A percentile compares a stretch with the other conserved stretches of the same genome.
These are phyloP conservation scores for Solanum ossicruentum DNA, from an alignment of 257 asterid genomes.

Conservation along the genomic window DNA sequence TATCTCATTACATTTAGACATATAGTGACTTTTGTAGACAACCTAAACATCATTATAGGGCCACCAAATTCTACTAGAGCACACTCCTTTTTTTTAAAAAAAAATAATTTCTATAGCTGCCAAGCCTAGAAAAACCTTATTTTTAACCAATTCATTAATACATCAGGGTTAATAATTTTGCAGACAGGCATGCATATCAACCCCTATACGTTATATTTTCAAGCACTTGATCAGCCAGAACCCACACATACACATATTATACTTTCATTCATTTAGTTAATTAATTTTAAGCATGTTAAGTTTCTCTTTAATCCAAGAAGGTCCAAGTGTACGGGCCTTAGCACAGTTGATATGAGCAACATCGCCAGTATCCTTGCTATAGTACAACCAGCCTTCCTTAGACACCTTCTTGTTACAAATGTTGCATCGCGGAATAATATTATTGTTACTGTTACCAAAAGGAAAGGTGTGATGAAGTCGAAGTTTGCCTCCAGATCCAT, in stretches of 20 bases:
- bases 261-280: neutral
- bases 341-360: neutral
- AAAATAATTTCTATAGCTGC: neutral
- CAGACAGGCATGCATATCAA: neutral
- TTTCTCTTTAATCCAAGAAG: neutral
- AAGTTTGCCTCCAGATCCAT: neutral
- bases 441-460: neutral
- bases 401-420: neutral
- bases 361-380: neutral
- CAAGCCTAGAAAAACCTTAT: neutral
- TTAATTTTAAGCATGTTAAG: neutral
- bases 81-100: neutral
- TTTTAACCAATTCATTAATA: neutral
- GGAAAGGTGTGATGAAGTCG: neutral
- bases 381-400: neutral
- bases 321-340: neutral
- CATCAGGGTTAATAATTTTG: neutral
- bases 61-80: neutral
- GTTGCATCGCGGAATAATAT: neutral
- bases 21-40: neutral
- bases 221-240: neutral
- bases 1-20: neutral
- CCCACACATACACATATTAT: neutral
- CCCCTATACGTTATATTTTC: neutral
- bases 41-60: neutral